Conservation (phyloP, 805 yeast species). For the Teunomyces panamensis region DNA sequence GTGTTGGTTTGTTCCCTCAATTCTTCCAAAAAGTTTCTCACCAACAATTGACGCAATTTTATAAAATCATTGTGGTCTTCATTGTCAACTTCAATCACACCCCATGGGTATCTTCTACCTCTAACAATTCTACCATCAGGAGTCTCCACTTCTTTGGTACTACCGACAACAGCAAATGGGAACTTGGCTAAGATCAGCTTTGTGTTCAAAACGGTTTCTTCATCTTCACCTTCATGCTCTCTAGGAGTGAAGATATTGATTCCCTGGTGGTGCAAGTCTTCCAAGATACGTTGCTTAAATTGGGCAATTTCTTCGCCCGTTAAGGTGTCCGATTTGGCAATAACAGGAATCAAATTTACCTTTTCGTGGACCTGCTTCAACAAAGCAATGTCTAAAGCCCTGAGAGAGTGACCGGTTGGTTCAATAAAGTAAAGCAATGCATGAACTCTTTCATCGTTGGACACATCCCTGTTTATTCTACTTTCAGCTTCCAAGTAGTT, state of each 20-base stretch:
- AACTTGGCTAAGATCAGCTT: constrained; percentile 63
- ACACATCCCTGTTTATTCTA: constrained; percentile 66
- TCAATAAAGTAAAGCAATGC: constrained; percentile 92
- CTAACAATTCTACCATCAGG: constrained; percentile 78
- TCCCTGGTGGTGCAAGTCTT: constrained; percentile 71
- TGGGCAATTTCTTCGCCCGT: constrained; percentile 77
- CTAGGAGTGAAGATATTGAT: constrained; percentile 76
- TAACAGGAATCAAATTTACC: constrained; percentile 90
- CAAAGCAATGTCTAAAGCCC: constrained; percentile 82
- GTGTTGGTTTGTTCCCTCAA: constrained; percentile 81
- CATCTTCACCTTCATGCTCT: constrained; percentile 77
- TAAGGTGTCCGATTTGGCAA: constrained; percentile 91
- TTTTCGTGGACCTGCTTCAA: constrained; percentile 86
- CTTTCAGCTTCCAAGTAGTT: constrained; percentile 87
- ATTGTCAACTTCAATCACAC: constrained; percentile 91
- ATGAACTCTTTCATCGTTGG: constrained; percentile 83
- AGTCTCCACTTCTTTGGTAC: constrained; percentile 67
- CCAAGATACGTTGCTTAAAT: constrained; percentile 74
- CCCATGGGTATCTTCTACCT: constrained; percentile 97
- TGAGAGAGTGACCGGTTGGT: constrained; percentile 94
- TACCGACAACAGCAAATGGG: constrained; percentile 95
- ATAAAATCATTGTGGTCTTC: constrained; percentile 91
- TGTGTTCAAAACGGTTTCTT: constrained; percentile 68
- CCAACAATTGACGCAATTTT: constrained; percentile 79
- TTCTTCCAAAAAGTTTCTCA: constrained; percentile 91